Conservation (phyloP, 805 yeast species). For the Candida alai region DNA sequence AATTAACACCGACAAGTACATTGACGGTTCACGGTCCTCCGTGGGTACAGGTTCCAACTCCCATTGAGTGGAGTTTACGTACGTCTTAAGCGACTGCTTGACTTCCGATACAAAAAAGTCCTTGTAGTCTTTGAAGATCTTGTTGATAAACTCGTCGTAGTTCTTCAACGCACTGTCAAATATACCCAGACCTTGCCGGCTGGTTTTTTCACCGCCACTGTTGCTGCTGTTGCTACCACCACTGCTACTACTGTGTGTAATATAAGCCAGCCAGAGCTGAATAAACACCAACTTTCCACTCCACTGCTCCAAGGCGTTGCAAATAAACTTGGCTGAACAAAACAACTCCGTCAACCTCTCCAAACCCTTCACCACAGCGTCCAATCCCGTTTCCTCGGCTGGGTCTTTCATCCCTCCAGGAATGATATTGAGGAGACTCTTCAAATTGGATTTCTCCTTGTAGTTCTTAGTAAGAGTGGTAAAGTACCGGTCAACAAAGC, state of each 20-base stretch:
- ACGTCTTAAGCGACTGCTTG: conserved; percentile 27
- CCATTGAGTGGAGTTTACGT: conserved; percentile 37
- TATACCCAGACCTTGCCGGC: no score
- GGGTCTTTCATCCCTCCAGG: conserved; percentile 34
- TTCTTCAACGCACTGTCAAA: conserved; percentile 25
- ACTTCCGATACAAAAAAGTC: conserved; percentile 32
- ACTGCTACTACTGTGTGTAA: conserved; percentile 10
- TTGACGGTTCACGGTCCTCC: conserved; percentile 7
- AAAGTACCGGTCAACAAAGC: conserved; percentile 50
- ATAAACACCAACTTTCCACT: conserved; percentile 35
- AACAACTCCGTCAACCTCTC: conserved; percentile 28
- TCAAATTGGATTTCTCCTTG: conserved; percentile 31
- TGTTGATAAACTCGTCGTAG: conserved; percentile 19
- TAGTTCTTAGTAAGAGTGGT: conserved; percentile 39
- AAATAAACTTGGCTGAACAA: conserved; percentile 31
- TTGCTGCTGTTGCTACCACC: neutral
- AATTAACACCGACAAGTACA: conserved; percentile 21
- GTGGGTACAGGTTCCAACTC: conserved; percentile 4
- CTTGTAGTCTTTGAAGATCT: conserved; percentile 19
- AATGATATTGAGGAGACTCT: conserved; percentile 28
- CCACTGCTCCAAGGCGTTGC: conserved; percentile 32
- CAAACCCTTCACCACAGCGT: conserved; percentile 20
- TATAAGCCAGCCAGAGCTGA: conserved; percentile 36
- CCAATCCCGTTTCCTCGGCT: conserved; percentile 18
- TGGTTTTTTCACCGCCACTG: conserved; percentile 14